phyloP scores from a whole-genome alignment of 1,284 basidiomycete genomes.

The Puccinia horiana region DNA sequence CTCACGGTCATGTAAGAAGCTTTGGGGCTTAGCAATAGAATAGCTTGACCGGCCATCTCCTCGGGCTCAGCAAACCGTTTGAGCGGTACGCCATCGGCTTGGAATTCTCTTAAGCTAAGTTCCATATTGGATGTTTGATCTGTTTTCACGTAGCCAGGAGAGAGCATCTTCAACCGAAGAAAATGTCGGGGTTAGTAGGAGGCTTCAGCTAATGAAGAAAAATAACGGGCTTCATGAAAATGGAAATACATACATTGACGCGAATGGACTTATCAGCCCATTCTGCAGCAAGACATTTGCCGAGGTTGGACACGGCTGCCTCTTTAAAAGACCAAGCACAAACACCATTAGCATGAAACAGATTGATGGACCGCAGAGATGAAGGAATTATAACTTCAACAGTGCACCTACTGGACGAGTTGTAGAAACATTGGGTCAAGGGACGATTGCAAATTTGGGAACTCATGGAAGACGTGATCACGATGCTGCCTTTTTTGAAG shows the following conservation, averaged over 20 bases:
- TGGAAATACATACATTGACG: slow-evolving; percentile 58
- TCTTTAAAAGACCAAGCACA: slow-evolving; percentile 43
- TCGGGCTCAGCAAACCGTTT: slow-evolving; percentile 57
- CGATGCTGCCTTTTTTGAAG: slow-evolving; percentile 58
- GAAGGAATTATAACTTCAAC: not conserved
- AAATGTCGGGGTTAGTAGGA: not conserved
- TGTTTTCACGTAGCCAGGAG: slow-evolving; percentile 55
- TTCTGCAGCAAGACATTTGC: slow-evolving; percentile 58
- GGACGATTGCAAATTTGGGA: slow-evolving; percentile 53
- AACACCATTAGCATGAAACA: slow-evolving; percentile 30
- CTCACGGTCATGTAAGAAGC: slow-evolving; percentile 49
- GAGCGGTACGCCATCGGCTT: slow-evolving; percentile 57
- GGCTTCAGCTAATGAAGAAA: slow-evolving; percentile 50
- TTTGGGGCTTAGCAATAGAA: slow-evolving; percentile 57
- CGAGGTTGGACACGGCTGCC: slow-evolving; percentile 58
- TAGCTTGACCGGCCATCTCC: slow-evolving; percentile 57
- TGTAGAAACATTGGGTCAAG: slow-evolving; percentile 46
- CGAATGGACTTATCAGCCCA: slow-evolving; percentile 58
- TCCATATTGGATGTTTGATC: slow-evolving; percentile 59
- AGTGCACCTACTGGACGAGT: slow-evolving; percentile 29
- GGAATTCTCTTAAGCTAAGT: slow-evolving; percentile 56
- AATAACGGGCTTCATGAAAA: not conserved
- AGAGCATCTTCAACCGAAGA: slow-evolving; percentile 24
- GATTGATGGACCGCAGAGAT: not conserved
- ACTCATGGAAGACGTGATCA: slow-evolving; percentile 58